These are phyloP conservation scores for Xerocomus minutiporus DNA, from an alignment of 1,284 basidiomycete genomes.

Conservation along the genomic window DNA sequence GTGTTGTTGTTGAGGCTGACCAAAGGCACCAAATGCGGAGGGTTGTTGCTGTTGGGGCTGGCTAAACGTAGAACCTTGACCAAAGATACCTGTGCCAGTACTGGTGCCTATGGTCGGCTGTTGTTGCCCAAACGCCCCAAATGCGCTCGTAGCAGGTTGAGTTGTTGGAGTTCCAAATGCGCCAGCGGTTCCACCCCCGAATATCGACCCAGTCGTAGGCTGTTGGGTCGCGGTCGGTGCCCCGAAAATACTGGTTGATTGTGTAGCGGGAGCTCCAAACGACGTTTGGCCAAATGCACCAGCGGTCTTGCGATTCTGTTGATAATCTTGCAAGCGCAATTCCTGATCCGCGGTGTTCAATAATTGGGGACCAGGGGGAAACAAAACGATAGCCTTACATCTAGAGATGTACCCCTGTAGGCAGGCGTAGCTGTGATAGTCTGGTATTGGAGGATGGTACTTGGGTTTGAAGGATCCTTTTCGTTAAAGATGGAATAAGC, in stretches of 20 bases:
- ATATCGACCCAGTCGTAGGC: conserved; percentile 33
- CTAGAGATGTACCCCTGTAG: conserved; percentile 67
- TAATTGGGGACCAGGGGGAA: conserved; percentile 1
- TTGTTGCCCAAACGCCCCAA: conserved; percentile 32
- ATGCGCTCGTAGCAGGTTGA: conserved; percentile 25
- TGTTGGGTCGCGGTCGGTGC: conserved; percentile 33
- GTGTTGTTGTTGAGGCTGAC: conserved; percentile 24
- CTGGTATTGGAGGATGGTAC: conserved; percentile 57
- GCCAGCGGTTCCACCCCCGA: conserved; percentile 25
- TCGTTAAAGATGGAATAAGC: conserved; percentile 51
- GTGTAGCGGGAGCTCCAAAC: conserved; percentile 27
- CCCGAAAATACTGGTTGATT: conserved; percentile 40
- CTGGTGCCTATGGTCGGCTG: conserved; percentile 30
- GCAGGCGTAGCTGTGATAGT: conserved; percentile 68
- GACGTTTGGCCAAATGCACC: conserved; percentile 45
- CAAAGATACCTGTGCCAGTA: conserved; percentile 39
- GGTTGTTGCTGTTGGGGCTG: conserved; percentile 35
- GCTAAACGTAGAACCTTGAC: conserved; percentile 32
- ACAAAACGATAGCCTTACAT: conserved; percentile 38
- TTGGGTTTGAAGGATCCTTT: conserved; percentile 49
- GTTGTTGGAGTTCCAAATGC: conserved; percentile 37
- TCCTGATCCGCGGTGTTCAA: conserved; percentile 44
- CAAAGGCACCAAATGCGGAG: conserved; percentile 39
- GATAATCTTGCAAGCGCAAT: conserved; percentile 70
- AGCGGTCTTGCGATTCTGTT: conserved; percentile 68